These are phyloP conservation scores for Kuraishia piskuri DNA, from an alignment of 805 yeast genomes.

Conservation along the genomic window DNA sequence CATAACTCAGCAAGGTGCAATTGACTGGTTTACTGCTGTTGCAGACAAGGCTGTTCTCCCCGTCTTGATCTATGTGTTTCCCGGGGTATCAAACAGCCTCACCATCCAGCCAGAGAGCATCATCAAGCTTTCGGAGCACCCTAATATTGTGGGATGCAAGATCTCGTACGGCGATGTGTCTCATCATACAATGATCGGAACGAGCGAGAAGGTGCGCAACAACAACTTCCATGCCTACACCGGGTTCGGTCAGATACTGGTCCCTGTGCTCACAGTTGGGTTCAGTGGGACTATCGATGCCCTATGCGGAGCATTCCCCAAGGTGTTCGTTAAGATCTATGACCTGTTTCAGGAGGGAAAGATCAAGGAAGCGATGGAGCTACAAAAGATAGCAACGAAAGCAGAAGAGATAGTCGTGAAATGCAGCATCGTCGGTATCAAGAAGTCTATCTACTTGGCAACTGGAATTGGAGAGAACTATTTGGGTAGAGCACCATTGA, in stretches of 20 bases:
- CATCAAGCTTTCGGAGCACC: slow-evolving; percentile 31
- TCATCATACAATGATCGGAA: slow-evolving; percentile 34
- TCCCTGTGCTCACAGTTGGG: slow-evolving; percentile 40
- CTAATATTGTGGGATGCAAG: slow-evolving; percentile 43
- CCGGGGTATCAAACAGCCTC: slow-evolving; percentile 39
- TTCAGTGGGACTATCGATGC: slow-evolving; percentile 45
- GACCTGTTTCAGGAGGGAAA: slow-evolving; percentile 30
- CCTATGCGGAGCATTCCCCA: slow-evolving; percentile 43
- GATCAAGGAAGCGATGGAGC: slow-evolving; percentile 27
- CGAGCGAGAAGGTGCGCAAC: slow-evolving; percentile 27
- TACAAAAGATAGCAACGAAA: slow-evolving; percentile 33
- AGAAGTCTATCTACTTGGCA: slow-evolving; percentile 28
- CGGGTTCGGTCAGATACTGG: slow-evolving; percentile 42
- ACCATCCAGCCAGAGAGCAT: slow-evolving; percentile 29
- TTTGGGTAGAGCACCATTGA: slow-evolving; percentile 39
- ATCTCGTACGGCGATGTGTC: slow-evolving; percentile 43
- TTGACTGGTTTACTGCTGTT: slow-evolving; percentile 33
- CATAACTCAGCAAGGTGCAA: slow-evolving; percentile 35
- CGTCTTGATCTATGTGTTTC: slow-evolving; percentile 36
- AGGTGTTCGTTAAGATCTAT: slow-evolving; percentile 33
- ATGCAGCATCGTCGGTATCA: slow-evolving; percentile 39
- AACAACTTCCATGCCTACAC: slow-evolving; percentile 35
- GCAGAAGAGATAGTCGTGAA: slow-evolving; percentile 37
- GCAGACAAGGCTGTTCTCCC: slow-evolving; percentile 36
- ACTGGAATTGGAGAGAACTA: slow-evolving; percentile 35